A percentile compares a stretch with the other conserved stretches of the same genome.
phyloP scores from a whole-genome alignment of 805 yeast species.

The Suhomyces vadensis region DNA sequence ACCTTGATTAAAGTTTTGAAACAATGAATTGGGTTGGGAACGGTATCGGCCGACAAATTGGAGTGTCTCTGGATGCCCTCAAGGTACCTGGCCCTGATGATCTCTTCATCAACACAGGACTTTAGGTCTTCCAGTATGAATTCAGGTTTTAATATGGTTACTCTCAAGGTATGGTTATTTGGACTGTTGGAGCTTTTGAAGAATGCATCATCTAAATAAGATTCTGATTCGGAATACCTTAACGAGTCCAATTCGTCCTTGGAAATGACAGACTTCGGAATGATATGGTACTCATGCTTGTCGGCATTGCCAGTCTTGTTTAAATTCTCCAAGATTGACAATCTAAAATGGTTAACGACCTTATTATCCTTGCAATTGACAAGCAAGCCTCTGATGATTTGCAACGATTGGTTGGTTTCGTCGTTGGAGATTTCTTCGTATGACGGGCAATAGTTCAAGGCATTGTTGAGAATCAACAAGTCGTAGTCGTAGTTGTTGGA shows the following conservation, averaged over 20 bases:
- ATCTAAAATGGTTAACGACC: conserved; percentile 29
- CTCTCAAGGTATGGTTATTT: conserved; percentile 40
- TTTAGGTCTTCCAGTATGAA: conserved; percentile 48
- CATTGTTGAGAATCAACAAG: conserved; percentile 38
- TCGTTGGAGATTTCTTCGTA: conserved; percentile 21
- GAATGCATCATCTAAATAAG: conserved; percentile 35
- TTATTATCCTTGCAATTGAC: conserved; percentile 16
- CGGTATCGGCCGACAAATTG: conserved; percentile 26
- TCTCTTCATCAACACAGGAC: conserved; percentile 46
- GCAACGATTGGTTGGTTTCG: conserved; percentile 20
- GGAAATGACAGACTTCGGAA: conserved; percentile 25
- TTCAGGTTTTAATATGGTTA: conserved; percentile 54
- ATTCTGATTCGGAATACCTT: conserved; percentile 6
- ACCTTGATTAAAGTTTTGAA: conserved; percentile 61
- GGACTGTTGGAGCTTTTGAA: conserved; percentile 28
- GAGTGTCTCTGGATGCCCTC: conserved; percentile 28
- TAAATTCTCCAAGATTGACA: conserved; percentile 27
- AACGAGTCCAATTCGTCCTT: conserved; percentile 29
- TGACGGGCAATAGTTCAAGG: conserved; percentile 34
- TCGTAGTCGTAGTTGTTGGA: conserved; percentile 14
- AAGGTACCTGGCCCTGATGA: conserved; percentile 53
- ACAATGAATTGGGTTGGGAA: conserved; percentile 61
- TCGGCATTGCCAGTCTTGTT: conserved; percentile 21
- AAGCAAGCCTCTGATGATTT: conserved; percentile 35
- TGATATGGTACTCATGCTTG: conserved; percentile 39